Evolutionary conservation across 768 basidiomycete species (phyloP).

Genomic region (Ramaria sp.): DNA sequence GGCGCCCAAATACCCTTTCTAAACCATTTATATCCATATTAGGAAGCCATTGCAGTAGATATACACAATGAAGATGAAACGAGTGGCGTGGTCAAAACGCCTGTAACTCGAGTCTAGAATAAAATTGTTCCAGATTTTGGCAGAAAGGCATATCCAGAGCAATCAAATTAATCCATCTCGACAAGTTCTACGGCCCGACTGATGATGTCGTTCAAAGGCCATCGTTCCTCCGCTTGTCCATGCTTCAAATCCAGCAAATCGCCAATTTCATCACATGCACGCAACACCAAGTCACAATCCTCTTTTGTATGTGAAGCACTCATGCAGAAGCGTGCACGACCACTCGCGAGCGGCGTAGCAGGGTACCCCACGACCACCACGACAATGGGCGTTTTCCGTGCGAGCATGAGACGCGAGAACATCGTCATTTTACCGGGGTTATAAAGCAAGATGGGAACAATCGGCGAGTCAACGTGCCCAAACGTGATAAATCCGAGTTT

Average conservation of each 20-base stretch:
- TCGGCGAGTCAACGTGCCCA: conserved; percentile 83
- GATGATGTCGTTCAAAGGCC: conserved; percentile 68
- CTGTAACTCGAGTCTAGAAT: no score
- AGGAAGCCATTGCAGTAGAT: no score
- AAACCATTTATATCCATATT: no score
- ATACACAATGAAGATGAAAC: no score
- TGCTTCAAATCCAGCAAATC: conserved; percentile 86
- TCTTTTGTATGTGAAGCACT: conserved; percentile 95
- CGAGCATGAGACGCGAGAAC: conserved; percentile 83
- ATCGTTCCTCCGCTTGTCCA: conserved; percentile 49
- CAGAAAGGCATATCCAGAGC: no score
- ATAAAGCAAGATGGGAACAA: conserved; percentile 88
- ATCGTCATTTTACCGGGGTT: conserved; percentile 89
- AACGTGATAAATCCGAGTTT: conserved; percentile 97
- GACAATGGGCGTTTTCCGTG: conserved; percentile 65
- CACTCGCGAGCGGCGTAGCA: conserved; percentile 81
- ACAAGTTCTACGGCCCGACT: conserved; percentile 68
- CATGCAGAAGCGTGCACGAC: conserved; percentile 87
- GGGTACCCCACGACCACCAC: conserved; percentile 88
- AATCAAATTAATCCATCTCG: conserved; percentile 21
- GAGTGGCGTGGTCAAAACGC: no score
- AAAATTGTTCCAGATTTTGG: no score
- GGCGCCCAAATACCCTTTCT: no score
- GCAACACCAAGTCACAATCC: conserved; percentile 78
- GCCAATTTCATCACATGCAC: conserved; percentile 88